Base-by-base conservation (phyloP, 371 early-diverging fungal genomes). In the Paraphysoderma sedebokerense region DNA sequence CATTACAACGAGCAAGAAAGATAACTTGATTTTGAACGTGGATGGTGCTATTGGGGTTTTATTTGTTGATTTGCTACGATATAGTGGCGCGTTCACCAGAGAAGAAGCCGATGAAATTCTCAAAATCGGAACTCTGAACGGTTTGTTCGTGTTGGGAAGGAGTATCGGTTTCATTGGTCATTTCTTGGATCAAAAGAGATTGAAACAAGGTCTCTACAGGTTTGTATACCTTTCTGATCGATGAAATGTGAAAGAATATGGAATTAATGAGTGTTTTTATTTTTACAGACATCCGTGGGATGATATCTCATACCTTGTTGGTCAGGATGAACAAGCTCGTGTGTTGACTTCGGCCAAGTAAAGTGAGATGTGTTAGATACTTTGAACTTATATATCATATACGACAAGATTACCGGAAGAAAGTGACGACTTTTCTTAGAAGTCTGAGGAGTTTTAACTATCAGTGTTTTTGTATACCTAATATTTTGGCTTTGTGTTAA, bases 201-300 rank as follows among this genome's bases (percentile, higher is more conserved):
- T 95, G 62, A 95, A 95, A 81, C 96, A 95, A 66, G 93, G 88
- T 29, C 58, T 87, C 44, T n/a, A n/a, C n/a, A n/a, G n/a, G n/a
- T n/a, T n/a, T n/a, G 19, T 24, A 24, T 15, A 7, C 7, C 40
- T 9, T 9, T 13, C 40, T 9, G 28, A 39, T 9, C 40, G 9
- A 7, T 15, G 15, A 9, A 13, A 13, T 39, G 40, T 7, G 23
- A 24, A 24, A 13, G 40, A 24, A n/a, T 15, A 15, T 13, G 31
- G 29, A 15, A 15, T 45, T 30, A 27, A 12, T 26, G 34, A 45
- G 53, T n/a, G n/a, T n/a, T n/a, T n/a, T n/a, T n/a, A n/a, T n/a
- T n/a, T n/a, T n/a, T 95, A 95, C 81, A 72, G 93, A 57, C 96
- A 92, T 71, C 92, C 93, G 55, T 91, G 89, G 89, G 96, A 95